Base-by-base conservation (phyloP, 208 protist species). In the Crithidia bombi region DNA sequence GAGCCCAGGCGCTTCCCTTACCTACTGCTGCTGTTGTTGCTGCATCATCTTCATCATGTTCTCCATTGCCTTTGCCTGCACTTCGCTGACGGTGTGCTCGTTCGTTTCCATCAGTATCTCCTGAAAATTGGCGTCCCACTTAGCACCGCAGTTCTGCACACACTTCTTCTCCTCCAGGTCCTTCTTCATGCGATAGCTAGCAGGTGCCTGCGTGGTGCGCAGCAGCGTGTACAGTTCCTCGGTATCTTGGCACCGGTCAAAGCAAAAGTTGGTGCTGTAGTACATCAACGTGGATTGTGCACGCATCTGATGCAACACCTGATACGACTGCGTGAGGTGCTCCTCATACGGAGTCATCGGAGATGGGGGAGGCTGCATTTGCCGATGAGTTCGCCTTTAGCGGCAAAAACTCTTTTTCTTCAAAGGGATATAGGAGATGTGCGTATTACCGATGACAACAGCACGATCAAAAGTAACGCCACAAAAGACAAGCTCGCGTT, bases 151-250 rank as follows among this genome's bases (percentile, higher is more conserved):
- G 77, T 89, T 74, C 63, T 80, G 75, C 23, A 87, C 79, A 71
- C 91, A 96, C 62, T 92, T 78, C 75, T 96, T 96, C 77, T 96
- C 91, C 67, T 86, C 85, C 61, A 93, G 58, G 43, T 93, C 91
- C 49, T 87, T 87, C 55, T 96, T 56, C 10, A 89, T 63, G 9
- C 88, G 87, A 75, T 94, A 92, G 14, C 67, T 56, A 69, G 92
- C 90, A 2, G 91, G 91, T 2, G 91, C 91, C 61, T 96, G 68
- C 0, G 78, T 92, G 11, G 91, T 91, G 57, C 91, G 86, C 38
- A 87, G 61, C 30, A 96, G 69, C 19, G 91, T 96, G 79, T 96
- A 96, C 36, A 96, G 73, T 65, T 96, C 91, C 79, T 93, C 84
- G 5, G 87, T 96, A 64, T 96, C 91, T 1, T 91, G 80, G 69